Evolutionary conservation across 176 grass and related monocot species (phyloP), one percentile per base, ranked within the genome.

Genomic region (Luzula sylvatica): DNA sequence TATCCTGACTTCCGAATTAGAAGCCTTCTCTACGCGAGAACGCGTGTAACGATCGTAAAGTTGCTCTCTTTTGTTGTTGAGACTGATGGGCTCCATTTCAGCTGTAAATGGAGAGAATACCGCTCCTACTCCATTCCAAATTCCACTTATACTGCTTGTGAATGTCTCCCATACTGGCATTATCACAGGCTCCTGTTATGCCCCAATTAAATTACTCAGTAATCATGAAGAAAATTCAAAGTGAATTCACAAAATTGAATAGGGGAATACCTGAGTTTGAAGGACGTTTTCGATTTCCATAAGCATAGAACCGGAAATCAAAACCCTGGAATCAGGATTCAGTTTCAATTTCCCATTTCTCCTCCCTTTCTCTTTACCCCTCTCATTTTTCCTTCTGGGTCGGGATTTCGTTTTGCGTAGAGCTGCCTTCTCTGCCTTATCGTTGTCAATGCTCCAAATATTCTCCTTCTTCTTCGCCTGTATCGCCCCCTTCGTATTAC

Each of bases 1-100:
- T 74, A 53, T 90, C 82, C 41, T 65, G 71, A 65, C 57, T 38
- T 24, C 46, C 38, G 62, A 42, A n/a, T n/a, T n/a, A n/a, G n/a
- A 4, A n/a, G 30, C 40, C 48, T 57, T 98, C 60, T 90, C 78
- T 11, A 98, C 71, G 50, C 42, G 74, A 40, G 85, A 82, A 60
- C 85, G 75, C 26, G 85, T 98, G 60, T 90, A 98, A 26, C 81
- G 82, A 59, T 98, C 92, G 62, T 98, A 90, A 79, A 90, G 81
- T 52, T 83, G 86, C 26, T 98, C 92, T 40, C 82, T 62, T 77
- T 98, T 58, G 71, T 56, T 79, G 30, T 86, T 79, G 35, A 98
- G 50, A 68, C 85, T 76, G 71, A 90, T 67, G 23, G 85, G 85
- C 39, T 98, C 92, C 68, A 98, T 90, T 73, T 90, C 92, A 47